These are phyloP conservation scores for Arthromyces matolae DNA, from an alignment of 768 basidiomycete genomes.

Conservation along the genomic window DNA sequence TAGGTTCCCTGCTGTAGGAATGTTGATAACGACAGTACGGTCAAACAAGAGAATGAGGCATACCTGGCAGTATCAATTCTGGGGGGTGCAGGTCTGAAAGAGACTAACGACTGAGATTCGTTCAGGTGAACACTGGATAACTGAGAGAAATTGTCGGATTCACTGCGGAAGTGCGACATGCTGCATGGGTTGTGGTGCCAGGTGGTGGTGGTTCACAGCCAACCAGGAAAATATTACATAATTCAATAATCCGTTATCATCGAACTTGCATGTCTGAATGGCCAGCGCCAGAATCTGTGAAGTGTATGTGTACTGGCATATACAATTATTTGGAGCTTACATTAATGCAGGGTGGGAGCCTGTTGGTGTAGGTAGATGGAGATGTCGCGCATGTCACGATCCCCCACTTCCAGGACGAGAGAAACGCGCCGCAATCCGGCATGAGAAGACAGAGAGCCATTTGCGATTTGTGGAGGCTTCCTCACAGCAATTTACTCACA, in stretches of 20 bases:
- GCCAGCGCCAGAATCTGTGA: neutral
- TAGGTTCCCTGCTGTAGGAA: neutral
- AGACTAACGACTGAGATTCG: too few species aligned
- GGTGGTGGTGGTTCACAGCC: neutral
- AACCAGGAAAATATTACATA: neutral
- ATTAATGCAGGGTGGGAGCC: conserved; percentile 1
- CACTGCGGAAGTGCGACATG: too few species aligned
- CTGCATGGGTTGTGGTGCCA: too few species aligned
- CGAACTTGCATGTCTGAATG: neutral
- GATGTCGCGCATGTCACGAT: conserved; percentile 1
- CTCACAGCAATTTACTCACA: neutral
- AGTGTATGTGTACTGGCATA: neutral
- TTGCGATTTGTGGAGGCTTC: neutral
- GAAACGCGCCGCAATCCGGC: neutral
- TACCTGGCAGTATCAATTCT: too few species aligned
- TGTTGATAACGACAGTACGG: neutral
- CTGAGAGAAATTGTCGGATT: too few species aligned
- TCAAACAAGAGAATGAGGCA: too few species aligned
- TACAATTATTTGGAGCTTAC: neutral
- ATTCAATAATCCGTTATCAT: neutral
- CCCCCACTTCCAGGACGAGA: neutral
- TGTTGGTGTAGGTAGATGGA: neutral
- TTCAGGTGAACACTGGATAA: too few species aligned
- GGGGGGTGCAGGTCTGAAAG: too few species aligned
- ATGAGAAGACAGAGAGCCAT: neutral